Base-by-base conservation (phyloP, 352 stramenopile species). In the Phytopythium boreale region DNA sequence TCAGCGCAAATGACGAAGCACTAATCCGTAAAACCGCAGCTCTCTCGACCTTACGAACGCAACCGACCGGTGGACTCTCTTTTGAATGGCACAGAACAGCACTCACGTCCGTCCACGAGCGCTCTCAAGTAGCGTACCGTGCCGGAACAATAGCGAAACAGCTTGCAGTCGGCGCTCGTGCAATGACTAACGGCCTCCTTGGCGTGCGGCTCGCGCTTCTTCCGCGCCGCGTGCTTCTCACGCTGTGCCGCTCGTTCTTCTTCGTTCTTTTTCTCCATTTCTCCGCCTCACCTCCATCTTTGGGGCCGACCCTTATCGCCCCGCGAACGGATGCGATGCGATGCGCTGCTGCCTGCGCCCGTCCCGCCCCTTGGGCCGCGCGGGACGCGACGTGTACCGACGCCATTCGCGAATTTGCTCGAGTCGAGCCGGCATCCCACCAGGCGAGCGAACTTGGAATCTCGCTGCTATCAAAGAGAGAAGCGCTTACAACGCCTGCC, bases 341-440 rank as follows among this genome's bases (percentile, higher is more conserved):
- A 49, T 15, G 20, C 20, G 37, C 2, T 4, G 43, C 29, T 47
- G 46, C 19, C 19, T 47, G 7, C 27, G 29, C 24, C 29, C 27
- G 37, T 26, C 5, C 61, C 71, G 65, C 62, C 65, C 59, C 56
- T 41, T 58, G 63, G 64, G 29, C 29, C 29, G 7, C 29, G 29
- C 4, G 29, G 29, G 29, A 34, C 29, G 29, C 7, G 29, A 7
- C 29, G 7, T 34, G 29, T 8, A 7, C 29, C 29, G n/a, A 63
- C 46, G 36, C 52, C 63, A 68, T 68, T 68, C 43, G 47, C 36
- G 34, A 51, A 59, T 68, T 55, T 43, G 52, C 51, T 26, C 41
- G 37, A 46, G 24, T 55, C 51, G 56, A 34, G 29, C 4, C 27
- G 52, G 29, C 52, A 44, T 27, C n/a, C 34, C 52, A 26, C 20